phyloP scores from a whole-genome alignment of 768 basidiomycete genomes.

The Naganishia onofrii region DNA sequence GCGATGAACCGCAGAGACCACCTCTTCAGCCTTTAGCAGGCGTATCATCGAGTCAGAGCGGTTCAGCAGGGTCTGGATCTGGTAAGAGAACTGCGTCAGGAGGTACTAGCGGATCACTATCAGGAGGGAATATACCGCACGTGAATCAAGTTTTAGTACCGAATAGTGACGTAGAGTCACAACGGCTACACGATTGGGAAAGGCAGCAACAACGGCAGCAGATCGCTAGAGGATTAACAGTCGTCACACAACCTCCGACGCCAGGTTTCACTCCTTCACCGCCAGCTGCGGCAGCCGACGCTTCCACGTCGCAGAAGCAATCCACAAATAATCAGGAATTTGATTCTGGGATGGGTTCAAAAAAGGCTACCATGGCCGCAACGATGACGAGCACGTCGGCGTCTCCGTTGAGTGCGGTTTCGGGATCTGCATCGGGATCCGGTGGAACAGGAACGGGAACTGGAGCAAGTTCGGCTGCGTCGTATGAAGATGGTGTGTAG shows the following conservation, averaged over 20 bases:
- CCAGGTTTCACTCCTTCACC: not conserved
- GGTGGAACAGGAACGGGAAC: constrained; percentile 2
- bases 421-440: constrained; percentile 2
- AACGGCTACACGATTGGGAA: not conserved
- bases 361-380: constrained; percentile 1
- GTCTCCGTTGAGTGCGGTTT: constrained; percentile 6
- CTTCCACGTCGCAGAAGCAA: not conserved
- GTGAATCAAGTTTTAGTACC: not conserved
- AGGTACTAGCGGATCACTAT: not conserved
- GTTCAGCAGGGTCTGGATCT: constrained; percentile 11
- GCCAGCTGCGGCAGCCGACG: not conserved
- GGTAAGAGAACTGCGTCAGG: not conserved
- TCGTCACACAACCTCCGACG: constrained; percentile 11
- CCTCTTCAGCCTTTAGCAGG: not conserved
- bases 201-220: constrained; percentile 22
- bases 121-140: not conserved
- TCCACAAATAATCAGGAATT: not conserved
- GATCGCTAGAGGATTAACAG: constrained; percentile 17
- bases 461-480: not conserved
- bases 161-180: not conserved
- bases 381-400: constrained; percentile 3
- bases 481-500: constrained; percentile 8
- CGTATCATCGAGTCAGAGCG: not conserved
- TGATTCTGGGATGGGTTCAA: not conserved
- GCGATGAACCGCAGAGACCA: constrained; percentile 12